phyloP scores from a whole-genome alignment of 768 basidiomycete species.

The Pleurotus citrinopileatus region DNA sequence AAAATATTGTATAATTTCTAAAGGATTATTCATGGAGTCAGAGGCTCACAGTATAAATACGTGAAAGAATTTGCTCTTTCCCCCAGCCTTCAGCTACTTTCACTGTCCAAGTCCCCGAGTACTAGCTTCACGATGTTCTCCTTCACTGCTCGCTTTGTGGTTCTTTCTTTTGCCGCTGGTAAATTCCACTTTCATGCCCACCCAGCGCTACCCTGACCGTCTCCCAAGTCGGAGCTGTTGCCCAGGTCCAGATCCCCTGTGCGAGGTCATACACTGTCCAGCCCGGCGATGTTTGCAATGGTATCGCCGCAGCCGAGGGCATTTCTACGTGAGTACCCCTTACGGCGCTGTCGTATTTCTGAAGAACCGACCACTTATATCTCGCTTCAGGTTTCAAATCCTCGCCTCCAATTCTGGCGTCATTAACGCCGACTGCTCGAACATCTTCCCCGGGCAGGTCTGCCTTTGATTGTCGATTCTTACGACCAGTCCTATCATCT shows the following conservation, averaged over 20 bases:
- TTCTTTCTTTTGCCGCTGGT: not conserved
- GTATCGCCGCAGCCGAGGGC: slow-evolving; percentile 44
- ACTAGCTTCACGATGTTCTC: not conserved
- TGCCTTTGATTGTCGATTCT: slow-evolving; percentile 9
- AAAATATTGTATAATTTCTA: no score
- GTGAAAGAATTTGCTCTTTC: not conserved
- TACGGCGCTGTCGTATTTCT: no score
- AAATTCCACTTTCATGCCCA: not conserved
- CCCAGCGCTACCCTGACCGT: not conserved
- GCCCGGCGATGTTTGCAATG: slow-evolving; percentile 53
- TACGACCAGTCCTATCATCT: not conserved
- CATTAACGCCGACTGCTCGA: slow-evolving; percentile 53
- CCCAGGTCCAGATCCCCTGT: slow-evolving; percentile 26
- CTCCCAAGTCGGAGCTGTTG: slow-evolving; percentile 6
- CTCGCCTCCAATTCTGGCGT: slow-evolving; percentile 43
- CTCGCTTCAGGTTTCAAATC: slow-evolving; percentile 57
- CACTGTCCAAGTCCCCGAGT: not conserved
- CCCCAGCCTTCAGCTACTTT: not conserved
- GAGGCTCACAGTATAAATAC: not conserved
- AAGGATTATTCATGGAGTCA: not conserved
- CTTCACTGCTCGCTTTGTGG: not conserved
- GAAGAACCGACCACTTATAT: no score
- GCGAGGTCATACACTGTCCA: slow-evolving; percentile 49
- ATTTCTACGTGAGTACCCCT: slow-evolving; percentile 49
- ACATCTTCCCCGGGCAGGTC: slow-evolving; percentile 53